A percentile compares a stretch with the other conserved stretches of the same genome.
phyloP scores from a whole-genome alignment of 495 filamentous ascomycete species.

The Sphaerosporella brunnea region DNA sequence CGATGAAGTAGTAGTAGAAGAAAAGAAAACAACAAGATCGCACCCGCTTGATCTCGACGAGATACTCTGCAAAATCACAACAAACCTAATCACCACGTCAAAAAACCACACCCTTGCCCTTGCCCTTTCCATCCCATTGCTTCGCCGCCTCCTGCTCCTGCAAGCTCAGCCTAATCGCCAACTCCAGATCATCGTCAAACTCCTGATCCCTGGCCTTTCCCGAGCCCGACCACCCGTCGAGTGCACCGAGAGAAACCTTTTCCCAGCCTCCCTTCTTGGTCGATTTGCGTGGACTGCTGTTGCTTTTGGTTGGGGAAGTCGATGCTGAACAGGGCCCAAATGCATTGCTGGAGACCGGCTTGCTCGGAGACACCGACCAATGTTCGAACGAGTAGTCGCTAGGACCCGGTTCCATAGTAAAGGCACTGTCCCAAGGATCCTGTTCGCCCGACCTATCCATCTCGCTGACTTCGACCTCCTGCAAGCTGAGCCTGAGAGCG shows the following conservation, averaged over 20 bases:
- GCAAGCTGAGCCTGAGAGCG: constrained; percentile 19
- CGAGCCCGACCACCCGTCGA: constrained; percentile 8
- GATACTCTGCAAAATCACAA: too few relatives aligned
- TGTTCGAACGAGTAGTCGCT: neutral
- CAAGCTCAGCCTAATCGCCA: constrained; percentile 69
- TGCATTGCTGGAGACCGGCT: neutral
- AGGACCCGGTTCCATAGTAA: neutral
- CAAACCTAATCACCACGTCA: neutral
- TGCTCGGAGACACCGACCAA: neutral
- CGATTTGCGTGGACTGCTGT: neutral
- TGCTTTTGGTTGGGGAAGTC: neutral
- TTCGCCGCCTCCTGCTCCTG: constrained; percentile 55
- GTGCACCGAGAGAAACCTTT: neutral
- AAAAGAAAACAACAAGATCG: too few relatives aligned
- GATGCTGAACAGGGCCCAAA: neutral
- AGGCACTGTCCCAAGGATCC: neutral
- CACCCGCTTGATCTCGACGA: too few relatives aligned
- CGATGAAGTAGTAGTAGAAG: too few relatives aligned
- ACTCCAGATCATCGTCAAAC: constrained; percentile 63
- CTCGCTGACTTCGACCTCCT: constrained; percentile 7
- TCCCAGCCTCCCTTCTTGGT: neutral
- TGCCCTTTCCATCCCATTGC: constrained; percentile 21
- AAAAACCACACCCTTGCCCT: constrained; percentile 2
- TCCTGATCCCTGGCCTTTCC: constrained; percentile 19
- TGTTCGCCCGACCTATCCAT: constrained; percentile 2